Evolutionary conservation across 768 basidiomycete species (phyloP).

Genomic region (Leccinum sublutescens): DNA sequence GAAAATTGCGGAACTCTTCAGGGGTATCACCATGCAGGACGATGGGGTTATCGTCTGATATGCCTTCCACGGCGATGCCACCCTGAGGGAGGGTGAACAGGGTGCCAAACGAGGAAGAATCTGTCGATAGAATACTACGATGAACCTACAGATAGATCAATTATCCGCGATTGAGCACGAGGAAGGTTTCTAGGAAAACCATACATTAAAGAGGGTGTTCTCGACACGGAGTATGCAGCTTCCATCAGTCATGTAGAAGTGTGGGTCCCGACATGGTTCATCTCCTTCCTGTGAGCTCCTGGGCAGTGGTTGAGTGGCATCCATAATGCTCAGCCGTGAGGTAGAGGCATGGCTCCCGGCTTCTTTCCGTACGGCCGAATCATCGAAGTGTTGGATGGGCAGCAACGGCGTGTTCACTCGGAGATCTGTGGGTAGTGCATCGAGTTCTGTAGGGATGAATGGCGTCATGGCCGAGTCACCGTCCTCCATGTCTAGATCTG

Average conservation of each 20-base stretch:
- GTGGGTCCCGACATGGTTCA: slow-evolving; percentile 39
- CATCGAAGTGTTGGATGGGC: slow-evolving; percentile 5
- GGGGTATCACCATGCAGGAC: slow-evolving; percentile 59
- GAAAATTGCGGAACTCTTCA: slow-evolving; percentile 67
- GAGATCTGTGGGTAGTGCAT: slow-evolving; percentile 6
- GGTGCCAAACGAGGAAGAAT: slow-evolving; percentile 60
- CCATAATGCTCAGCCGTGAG: slow-evolving; percentile 1
- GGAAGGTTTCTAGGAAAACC: slow-evolving; percentile 20
- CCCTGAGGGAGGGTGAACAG: slow-evolving; percentile 72
- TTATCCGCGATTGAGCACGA: not conserved
- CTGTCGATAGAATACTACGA: slow-evolving; percentile 56
- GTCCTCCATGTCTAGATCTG: slow-evolving; percentile 15
- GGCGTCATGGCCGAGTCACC: slow-evolving; percentile 7
- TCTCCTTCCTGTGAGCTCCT: slow-evolving; percentile 10
- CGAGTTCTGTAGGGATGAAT: slow-evolving; percentile 23
- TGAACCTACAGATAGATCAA: slow-evolving; percentile 45
- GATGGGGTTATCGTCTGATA: slow-evolving; percentile 64
- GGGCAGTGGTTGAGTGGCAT: not conserved
- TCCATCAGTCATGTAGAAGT: slow-evolving; percentile 66
- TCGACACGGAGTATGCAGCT: slow-evolving; percentile 64
- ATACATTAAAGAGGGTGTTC: slow-evolving; percentile 66
- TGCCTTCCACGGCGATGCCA: slow-evolving; percentile 49
- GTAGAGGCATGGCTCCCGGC: slow-evolving; percentile 8
- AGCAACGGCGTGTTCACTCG: slow-evolving; percentile 1
- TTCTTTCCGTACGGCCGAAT: slow-evolving; percentile 11